Conservation (phyloP, 106 monocot genomes). For the Xerophyta viscosa region DNA sequence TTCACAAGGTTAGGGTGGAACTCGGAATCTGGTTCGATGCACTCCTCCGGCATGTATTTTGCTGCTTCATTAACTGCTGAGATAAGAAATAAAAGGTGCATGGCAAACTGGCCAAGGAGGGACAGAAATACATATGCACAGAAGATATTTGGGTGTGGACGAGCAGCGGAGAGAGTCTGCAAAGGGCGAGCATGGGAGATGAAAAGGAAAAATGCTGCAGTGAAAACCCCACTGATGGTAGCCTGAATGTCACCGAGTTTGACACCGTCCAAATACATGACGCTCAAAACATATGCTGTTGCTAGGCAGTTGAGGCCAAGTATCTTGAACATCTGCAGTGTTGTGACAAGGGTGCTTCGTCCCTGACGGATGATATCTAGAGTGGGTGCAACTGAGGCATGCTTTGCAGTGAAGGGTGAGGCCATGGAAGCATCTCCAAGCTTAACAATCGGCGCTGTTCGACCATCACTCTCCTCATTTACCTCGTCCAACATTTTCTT, state of each 20-base stretch:
- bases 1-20: constrained; percentile 97
- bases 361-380: constrained; percentile 98
- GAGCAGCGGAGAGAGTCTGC: constrained; percentile 50
- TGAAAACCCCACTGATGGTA: constrained; percentile 93
- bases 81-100: constrained; percentile 79
- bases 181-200: constrained; percentile 95
- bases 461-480: constrained; percentile 86
- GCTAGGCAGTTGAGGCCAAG: constrained; percentile 99
- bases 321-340: constrained; percentile 99
- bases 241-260: constrained; percentile 96
- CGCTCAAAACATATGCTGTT: constrained; percentile 94
- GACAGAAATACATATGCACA: constrained; percentile 93
- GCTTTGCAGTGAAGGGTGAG: constrained; percentile 99
- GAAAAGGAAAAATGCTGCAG: constrained; percentile 96
- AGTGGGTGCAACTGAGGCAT: constrained; percentile 82
- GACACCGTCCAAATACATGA: constrained; percentile 97
- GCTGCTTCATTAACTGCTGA: constrained; percentile 68
- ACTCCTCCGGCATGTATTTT: constrained; percentile 94
- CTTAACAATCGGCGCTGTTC: constrained; percentile 69
- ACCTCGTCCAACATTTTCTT: constrained; percentile 86
- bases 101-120: constrained; percentile 87
- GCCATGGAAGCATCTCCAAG: constrained; percentile 99
- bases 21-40: constrained; percentile 88
- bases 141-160: constrained; percentile 95
- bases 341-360: constrained; percentile 91